Conservation (phyloP, 495 filamentous ascomycete species). For the Aspergillus nanangensis region DNA sequence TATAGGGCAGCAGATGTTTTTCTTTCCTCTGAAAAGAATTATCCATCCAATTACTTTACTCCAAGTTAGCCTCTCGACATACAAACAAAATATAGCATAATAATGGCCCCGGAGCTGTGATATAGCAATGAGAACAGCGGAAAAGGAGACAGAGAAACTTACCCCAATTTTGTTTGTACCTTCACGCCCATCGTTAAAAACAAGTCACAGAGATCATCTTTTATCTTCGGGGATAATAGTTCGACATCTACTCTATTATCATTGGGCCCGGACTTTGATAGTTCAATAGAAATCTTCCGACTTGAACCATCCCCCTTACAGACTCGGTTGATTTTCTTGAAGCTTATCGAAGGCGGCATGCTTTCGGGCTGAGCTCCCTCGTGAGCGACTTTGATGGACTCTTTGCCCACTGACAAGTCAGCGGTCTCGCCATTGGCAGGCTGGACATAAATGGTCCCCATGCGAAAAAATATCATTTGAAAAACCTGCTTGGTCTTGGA, state of each 20-base stretch:
- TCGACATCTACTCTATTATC: constrained; percentile 34
- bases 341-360: neutral
- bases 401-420: too few species aligned
- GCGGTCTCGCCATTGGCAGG: too few species aligned
- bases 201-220: constrained; percentile 14
- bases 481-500: too few species aligned
- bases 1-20: neutral
- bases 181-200: constrained; percentile 11
- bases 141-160: too few species aligned
- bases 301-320: constrained; percentile 19
- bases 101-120: too few species aligned
- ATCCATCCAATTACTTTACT: neutral
- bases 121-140: too few species aligned
- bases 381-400: too few species aligned
- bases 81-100: too few species aligned
- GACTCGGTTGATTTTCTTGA: constrained; percentile 2
- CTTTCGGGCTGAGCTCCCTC: too few species aligned
- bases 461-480: too few species aligned
- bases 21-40: neutral
- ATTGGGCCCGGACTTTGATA: constrained; percentile 18
- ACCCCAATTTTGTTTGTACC: constrained; percentile 15
- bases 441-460: too few species aligned
- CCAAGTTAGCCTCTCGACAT: too few species aligned
- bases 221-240: constrained; percentile 17
- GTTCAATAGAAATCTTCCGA: constrained; percentile 29